A percentile compares a stretch with the other conserved stretches of the same genome.
These are phyloP conservation scores for Trichoderma endophyticum DNA, from an alignment of 2,329 filamentous ascomycete species.

Conservation along the genomic window DNA sequence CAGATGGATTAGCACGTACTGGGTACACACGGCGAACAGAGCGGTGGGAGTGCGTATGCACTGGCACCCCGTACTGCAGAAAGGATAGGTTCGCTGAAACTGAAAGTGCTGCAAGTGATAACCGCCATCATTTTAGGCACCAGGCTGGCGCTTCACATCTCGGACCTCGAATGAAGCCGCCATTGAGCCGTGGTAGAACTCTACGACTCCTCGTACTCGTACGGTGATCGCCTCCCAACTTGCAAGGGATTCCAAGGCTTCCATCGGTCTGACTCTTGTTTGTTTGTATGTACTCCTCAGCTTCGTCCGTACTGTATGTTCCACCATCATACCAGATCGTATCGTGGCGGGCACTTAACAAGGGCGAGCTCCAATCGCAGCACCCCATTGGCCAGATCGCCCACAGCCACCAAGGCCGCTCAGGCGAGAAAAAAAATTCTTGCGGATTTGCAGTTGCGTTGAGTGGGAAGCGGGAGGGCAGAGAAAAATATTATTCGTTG, in stretches of 20 bases:
- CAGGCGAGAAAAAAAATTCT: constrained; percentile 13
- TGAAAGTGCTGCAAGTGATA: neutral
- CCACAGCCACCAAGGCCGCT: constrained; percentile 5
- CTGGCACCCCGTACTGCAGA: neutral
- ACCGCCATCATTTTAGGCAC: neutral
- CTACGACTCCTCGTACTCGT: neutral
- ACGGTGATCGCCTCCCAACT: neutral
- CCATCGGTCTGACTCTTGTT: neutral
- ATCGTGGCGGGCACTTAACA: neutral
- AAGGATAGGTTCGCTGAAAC: neutral
- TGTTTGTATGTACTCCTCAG: neutral
- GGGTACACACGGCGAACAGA: neutral
- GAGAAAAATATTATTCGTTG: neutral
- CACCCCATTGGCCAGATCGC: neutral
- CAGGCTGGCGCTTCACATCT: neutral
- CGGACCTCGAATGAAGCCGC: neutral
- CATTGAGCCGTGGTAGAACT: neutral
- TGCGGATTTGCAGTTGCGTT: constrained; percentile 4
- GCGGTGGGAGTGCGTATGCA: neutral
- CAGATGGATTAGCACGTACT: neutral
- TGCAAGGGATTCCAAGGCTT: neutral
- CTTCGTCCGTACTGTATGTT: neutral
- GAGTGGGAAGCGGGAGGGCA: neutral
- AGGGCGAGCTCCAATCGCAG: neutral
- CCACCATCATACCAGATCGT: constrained; percentile 12